A percentile compares a stretch with the other conserved stretches of the same genome.
These are phyloP conservation scores for Pseudogymnoascus sp. DNA, from an alignment of 2,329 filamentous ascomycete genomes.

Conservation along the genomic window DNA sequence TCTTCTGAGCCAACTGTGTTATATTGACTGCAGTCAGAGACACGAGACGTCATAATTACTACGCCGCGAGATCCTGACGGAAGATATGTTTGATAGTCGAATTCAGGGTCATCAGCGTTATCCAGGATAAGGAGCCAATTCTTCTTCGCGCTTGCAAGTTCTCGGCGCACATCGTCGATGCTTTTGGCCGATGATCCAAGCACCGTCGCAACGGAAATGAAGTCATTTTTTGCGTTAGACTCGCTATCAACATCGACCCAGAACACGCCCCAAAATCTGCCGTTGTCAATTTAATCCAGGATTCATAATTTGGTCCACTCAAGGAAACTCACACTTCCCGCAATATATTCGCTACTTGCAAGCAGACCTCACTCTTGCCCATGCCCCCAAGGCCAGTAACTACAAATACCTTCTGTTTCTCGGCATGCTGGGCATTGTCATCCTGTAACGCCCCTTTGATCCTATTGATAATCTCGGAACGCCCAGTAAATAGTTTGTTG, in stretches of 20 bases:
- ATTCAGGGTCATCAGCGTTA: conserved; percentile 32
- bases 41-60: conserved; percentile 33
- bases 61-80: conserved; percentile 23
- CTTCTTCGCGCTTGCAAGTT: conserved; percentile 17
- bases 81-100: conserved; percentile 22
- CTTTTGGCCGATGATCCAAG: conserved; percentile 1
- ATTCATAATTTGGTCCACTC: not conserved
- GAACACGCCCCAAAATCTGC: conserved; percentile 18
- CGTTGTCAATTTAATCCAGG: not conserved
- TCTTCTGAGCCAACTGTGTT: conserved; percentile 22
- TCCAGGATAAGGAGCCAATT: conserved; percentile 34
- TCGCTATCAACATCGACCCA: conserved; percentile 16
- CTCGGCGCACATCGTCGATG: conserved; percentile 14
- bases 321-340: conserved; percentile 9
- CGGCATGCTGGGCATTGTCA: not conserved
- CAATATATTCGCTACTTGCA: conserved; percentile 15
- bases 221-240: conserved; percentile 10
- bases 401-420: conserved; percentile 17
- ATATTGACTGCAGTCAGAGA: conserved; percentile 24
- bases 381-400: conserved; percentile 24
- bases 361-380: conserved; percentile 24
- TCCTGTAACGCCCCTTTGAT: conserved; percentile 10
- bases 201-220: conserved; percentile 8
- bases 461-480: conserved; percentile 12
- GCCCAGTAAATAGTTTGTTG: conserved; percentile 18